Conservation (phyloP, 306 rosid species). For the Acacia acuminata region DNA sequence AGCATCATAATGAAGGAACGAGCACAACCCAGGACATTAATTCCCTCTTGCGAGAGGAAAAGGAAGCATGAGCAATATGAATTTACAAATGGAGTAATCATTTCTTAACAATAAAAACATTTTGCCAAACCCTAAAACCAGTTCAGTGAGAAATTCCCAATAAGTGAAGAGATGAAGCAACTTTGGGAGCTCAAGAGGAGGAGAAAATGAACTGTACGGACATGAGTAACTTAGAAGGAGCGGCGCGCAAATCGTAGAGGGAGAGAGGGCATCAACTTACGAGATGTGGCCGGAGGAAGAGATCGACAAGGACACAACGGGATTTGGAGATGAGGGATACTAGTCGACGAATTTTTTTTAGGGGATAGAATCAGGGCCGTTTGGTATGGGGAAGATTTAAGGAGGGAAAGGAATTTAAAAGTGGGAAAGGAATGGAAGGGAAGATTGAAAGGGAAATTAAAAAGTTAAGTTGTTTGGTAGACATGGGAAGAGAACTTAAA, state of each 20-base stretch:
- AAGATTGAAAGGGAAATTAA: no score
- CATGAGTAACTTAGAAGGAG: background rate
- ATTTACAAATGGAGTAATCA: background rate
- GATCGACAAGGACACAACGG: no score
- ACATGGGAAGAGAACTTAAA: no score
- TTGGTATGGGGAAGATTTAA: no score
- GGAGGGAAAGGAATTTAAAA: no score
- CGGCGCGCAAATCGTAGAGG: background rate
- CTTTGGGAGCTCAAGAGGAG: background rate
- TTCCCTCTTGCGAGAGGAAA: background rate
- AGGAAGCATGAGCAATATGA: slow-evolving; percentile 14
- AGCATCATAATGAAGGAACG: background rate
- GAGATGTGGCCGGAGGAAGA: no score
- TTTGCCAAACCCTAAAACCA: slow-evolving; percentile 20
- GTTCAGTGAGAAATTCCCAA: background rate
- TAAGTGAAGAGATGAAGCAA: background rate
- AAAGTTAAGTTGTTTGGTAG: no score
- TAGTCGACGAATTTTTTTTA: no score
- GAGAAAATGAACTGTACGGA: background rate
- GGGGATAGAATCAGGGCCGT: no score
- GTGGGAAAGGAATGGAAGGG: no score
- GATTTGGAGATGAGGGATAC: no score
- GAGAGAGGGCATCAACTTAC: background rate
- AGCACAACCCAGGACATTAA: background rate
- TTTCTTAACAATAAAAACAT: background rate